These are phyloP conservation scores for Hyphopichia homilentoma DNA, from an alignment of 805 yeast species.

Conservation along the genomic window DNA sequence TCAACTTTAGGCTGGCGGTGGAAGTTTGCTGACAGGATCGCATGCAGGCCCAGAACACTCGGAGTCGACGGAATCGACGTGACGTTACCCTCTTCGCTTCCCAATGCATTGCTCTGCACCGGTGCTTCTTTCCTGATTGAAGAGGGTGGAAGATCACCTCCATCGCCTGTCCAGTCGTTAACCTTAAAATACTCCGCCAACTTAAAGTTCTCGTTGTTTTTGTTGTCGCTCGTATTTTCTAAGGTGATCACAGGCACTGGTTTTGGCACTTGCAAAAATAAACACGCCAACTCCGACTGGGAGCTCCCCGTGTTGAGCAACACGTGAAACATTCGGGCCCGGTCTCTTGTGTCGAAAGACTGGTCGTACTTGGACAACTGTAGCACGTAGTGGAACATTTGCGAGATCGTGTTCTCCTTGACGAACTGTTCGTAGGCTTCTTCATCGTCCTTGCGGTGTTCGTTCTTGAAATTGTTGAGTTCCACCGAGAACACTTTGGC, in stretches of 20 bases:
- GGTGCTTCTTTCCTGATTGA: conserved; percentile 27
- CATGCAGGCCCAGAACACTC: conserved; percentile 14
- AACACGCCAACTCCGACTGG: conserved; percentile 58
- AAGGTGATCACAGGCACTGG: conserved; percentile 49
- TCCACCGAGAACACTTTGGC: conserved; percentile 66
- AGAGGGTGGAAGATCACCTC: conserved; percentile 22
- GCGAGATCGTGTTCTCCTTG: conserved; percentile 22
- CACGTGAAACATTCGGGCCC: conserved; percentile 70
- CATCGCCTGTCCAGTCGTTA: conserved; percentile 44
- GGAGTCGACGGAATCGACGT: conserved; percentile 16
- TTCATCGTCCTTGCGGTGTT: conserved; percentile 10
- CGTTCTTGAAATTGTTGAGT: conserved; percentile 36
- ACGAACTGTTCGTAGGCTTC: conserved; percentile 10
- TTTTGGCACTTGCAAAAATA: conserved; percentile 75
- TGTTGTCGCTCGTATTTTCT: conserved; percentile 5
- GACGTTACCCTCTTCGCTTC: conserved; percentile 8
- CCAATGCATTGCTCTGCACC: conserved; percentile 11
- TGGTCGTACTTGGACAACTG: conserved; percentile 71
- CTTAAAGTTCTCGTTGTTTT: conserved; percentile 9
- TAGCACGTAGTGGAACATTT: conserved; percentile 59
- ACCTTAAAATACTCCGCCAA: conserved; percentile 20
- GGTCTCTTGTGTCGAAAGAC: conserved; percentile 74
- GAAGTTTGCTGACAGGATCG: conserved; percentile 20
- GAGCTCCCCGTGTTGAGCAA: conserved; percentile 44
- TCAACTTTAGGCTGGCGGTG: conserved; percentile 12